Evolutionary conservation across 805 yeast species (phyloP), one percentile per base, ranked within the genome.

Genomic region (Wickerhamiella domercqiae): DNA sequence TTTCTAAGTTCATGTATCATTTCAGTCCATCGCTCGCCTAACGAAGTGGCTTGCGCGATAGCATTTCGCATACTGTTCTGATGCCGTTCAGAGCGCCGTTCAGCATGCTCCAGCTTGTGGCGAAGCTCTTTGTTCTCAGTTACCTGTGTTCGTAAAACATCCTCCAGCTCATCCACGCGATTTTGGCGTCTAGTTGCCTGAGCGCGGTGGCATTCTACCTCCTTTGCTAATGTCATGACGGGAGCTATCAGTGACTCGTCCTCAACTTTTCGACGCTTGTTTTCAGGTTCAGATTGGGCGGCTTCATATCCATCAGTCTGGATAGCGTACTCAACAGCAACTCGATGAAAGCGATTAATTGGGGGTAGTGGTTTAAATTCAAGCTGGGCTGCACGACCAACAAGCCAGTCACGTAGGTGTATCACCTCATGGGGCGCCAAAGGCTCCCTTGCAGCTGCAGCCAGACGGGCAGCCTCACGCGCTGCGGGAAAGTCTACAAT

Each of bases 121-220:
- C 21, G 24, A 16, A 22, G 21, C 22, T 24, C 21, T 18, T 28
- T 15, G 4, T 26, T 18, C 21, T 17, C 33, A 7, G 21, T 29
- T 11, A 31, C 19, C 19, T 25, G 30, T 16, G 24, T 14, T 22
- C 59, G 56, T 3, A 76, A 56, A 35, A 66, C 62, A 5, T 62
- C 64, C 39, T 66, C 65, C 22, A 73, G 48, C 9, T 62, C 62
- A 50, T 67, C 56, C 14, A 66, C 34, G 20, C 19, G 21, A 14
- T 17, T 30, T 21, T 30, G 33, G 6, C 33, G 20, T 7, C 33
- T 6, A 7, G 33, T 7, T n/a, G 33, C 20, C 7, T 17, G 20
- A 14, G 21, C 21, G 21, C 33, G 33, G n/a, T 30, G 33, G 5
- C 18, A 30, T 7, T 6, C 33, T 13, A 30, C 18, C 21, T 30